Evolutionary conservation across 352 stramenopile species (phyloP).

Genomic region (Phytophthora sansomeana): DNA sequence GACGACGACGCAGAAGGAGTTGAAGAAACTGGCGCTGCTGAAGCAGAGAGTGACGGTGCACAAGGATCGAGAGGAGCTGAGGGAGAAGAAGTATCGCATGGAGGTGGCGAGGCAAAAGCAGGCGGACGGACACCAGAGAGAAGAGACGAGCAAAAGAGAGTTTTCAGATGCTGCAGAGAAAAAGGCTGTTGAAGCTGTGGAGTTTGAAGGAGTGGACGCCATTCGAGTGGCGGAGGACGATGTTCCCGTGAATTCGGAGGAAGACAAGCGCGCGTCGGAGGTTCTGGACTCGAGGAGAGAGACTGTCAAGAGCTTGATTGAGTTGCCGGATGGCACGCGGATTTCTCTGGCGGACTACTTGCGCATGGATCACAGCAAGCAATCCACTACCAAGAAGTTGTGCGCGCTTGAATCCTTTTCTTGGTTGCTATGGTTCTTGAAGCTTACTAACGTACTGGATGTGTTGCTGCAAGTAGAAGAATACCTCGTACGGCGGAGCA

Average conservation of each 20-base stretch:
- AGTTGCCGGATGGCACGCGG: slow-evolving; percentile 66
- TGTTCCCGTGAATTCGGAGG: slow-evolving; percentile 25
- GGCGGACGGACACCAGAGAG: slow-evolving; percentile 9
- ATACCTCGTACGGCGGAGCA: slow-evolving; percentile 47
- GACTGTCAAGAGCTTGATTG: slow-evolving; percentile 56
- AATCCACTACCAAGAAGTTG: slow-evolving; percentile 59
- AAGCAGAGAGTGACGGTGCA: slow-evolving; percentile 67
- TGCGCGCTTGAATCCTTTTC: slow-evolving; percentile 32
- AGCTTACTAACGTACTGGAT: slow-evolving; percentile 13
- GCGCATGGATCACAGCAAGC: slow-evolving; percentile 51
- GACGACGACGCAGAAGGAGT: slow-evolving; percentile 39
- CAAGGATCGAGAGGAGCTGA: slow-evolving; percentile 73
- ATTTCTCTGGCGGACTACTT: slow-evolving; percentile 72
- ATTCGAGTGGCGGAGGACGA: slow-evolving; percentile 38
- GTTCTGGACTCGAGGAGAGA: slow-evolving; percentile 44
- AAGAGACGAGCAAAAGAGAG: slow-evolving; percentile 17
- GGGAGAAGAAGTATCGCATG: slow-evolving; percentile 62
- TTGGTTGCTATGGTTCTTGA: neutral
- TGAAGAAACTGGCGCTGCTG: slow-evolving; percentile 52
- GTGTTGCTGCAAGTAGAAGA: slow-evolving; percentile 36
- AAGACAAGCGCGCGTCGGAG: slow-evolving; percentile 39
- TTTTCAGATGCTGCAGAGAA: slow-evolving; percentile 31
- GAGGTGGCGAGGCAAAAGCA: slow-evolving; percentile 59
- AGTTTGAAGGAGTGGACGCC: slow-evolving; percentile 47
- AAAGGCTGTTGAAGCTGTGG: slow-evolving; percentile 12